Evolutionary conservation across 805 yeast genomes (phyloP).

Genomic region (Kockiozyma suomiensis): DNA sequence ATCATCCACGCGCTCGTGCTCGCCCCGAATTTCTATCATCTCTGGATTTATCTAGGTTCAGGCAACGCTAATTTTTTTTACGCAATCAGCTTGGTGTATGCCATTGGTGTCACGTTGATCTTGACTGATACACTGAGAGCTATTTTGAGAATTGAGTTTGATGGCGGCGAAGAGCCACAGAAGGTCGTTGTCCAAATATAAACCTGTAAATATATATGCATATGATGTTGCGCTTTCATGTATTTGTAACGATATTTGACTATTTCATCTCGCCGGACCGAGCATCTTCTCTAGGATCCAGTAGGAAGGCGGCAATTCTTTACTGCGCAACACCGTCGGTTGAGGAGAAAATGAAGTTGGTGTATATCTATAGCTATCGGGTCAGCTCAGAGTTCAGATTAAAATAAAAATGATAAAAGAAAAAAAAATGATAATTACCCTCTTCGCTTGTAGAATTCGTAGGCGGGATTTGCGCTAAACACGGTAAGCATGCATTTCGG

Average conservation of each 20-base stretch:
- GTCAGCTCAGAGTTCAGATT: too few species aligned
- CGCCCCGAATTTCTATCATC: slow-evolving; percentile 86
- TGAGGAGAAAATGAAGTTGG: slow-evolving; percentile 24
- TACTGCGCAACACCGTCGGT: slow-evolving; percentile 17
- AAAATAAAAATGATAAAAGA: too few species aligned
- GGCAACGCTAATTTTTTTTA: slow-evolving; percentile 97
- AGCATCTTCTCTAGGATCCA: slow-evolving; percentile 28
- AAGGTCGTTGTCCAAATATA: slow-evolving; percentile 53
- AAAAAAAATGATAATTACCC: slow-evolving; percentile 16
- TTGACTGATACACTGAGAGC: slow-evolving; percentile 84
- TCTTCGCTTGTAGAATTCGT: slow-evolving; percentile 23
- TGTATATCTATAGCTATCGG: slow-evolving; percentile 2
- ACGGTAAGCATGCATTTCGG: slow-evolving; percentile 35
- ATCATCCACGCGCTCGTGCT: slow-evolving; percentile 62
- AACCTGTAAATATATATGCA: slow-evolving; percentile 30
- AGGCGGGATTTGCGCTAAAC: slow-evolving; percentile 32
- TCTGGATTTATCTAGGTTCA: slow-evolving; percentile 92
- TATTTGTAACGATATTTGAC: too few species aligned
- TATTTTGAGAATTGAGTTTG: slow-evolving; percentile 66
- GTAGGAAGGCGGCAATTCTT: slow-evolving; percentile 26
- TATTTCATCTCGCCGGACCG: background rate
- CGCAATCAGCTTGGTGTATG: slow-evolving; percentile 84
- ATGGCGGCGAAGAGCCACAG: slow-evolving; percentile 46
- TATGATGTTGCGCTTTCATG: too few species aligned
- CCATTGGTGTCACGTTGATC: slow-evolving; percentile 66